Evolutionary conservation across 768 basidiomycete genomes (phyloP).

Genomic region (Serendipita indica): DNA sequence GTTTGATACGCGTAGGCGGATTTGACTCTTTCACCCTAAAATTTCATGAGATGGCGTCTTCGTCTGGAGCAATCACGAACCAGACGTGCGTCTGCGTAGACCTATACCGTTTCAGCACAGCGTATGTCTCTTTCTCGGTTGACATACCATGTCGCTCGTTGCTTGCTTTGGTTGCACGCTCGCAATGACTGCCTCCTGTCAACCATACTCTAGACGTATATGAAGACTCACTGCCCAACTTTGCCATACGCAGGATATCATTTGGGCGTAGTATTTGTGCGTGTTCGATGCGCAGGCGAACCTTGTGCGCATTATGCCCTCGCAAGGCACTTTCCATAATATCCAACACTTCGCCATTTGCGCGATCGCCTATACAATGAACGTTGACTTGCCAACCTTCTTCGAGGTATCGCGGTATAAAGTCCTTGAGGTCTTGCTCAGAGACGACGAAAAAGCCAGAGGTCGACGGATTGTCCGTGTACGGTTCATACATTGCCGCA

Average conservation of each 20-base stretch:
- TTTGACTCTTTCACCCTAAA: constrained; percentile 66
- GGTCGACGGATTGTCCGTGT: constrained; percentile 60
- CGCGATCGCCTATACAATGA: constrained; percentile 79
- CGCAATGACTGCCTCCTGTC: constrained; percentile 47
- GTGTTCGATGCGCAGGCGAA: constrained; percentile 80
- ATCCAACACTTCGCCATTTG: constrained; percentile 69
- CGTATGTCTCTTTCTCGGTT: background rate
- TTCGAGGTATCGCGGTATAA: constrained; percentile 49
- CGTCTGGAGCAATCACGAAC: constrained; percentile 23
- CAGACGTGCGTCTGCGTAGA: constrained; percentile 68
- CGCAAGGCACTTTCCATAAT: constrained; percentile 60
- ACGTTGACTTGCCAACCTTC: constrained; percentile 80
- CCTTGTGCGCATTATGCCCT: constrained; percentile 25
- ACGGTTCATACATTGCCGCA: constrained; percentile 74
- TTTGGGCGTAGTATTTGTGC: constrained; percentile 67
- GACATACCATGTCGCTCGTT: constrained; percentile 29
- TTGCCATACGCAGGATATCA: constrained; percentile 56
- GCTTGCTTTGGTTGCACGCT: constrained; percentile 92
- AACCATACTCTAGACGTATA: background rate
- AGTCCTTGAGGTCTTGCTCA: constrained; percentile 35
- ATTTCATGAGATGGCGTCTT: background rate
- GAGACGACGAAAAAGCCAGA: constrained; percentile 52
- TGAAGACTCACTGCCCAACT: constrained; percentile 49
- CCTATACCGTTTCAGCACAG: background rate
- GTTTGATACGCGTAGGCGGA: constrained; percentile 85